phyloP scores from a whole-genome alignment of 1,139 yeast species.

The Suhomyces terraborum region DNA sequence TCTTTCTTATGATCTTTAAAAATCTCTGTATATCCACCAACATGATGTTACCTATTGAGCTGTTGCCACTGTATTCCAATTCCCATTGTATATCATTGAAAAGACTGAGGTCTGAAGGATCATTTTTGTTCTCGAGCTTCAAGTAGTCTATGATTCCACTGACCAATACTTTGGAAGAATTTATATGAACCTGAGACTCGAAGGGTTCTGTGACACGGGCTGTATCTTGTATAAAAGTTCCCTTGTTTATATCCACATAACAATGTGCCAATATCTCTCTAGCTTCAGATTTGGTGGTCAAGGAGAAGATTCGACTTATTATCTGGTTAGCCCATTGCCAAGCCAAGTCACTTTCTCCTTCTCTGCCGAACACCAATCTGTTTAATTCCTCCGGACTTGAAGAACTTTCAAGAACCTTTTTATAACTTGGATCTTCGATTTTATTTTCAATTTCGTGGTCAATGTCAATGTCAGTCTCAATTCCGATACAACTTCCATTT shows the following conservation, averaged over 20 bases:
- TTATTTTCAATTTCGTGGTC: no score
- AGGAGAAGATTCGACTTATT: conserved; percentile 34
- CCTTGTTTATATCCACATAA: conserved; percentile 37
- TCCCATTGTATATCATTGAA: conserved; percentile 27
- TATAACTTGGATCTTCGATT: no score
- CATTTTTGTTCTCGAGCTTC: conserved; percentile 19
- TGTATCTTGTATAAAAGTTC: conserved; percentile 27
- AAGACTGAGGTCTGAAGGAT: conserved; percentile 24
- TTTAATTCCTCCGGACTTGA: conserved; percentile 1
- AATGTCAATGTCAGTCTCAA: no score
- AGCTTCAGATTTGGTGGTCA: conserved; percentile 52
- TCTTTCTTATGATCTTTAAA: conserved; percentile 19
- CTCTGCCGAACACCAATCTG: conserved; percentile 16
- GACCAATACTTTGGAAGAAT: conserved; percentile 38
- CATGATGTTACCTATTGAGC: conserved; percentile 16
- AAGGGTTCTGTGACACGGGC: no score
- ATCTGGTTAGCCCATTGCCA: conserved; percentile 37
- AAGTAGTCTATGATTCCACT: conserved; percentile 68
- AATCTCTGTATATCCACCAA: conserved; percentile 28
- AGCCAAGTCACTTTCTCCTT: conserved; percentile 27
- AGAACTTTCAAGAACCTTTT: no score
- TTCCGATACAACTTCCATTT: no score
- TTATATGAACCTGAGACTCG: background rate
- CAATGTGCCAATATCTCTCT: conserved; percentile 64
- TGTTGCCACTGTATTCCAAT: conserved; percentile 13